Percentiles rank a stretch among this genome's conserved stretches.
These are phyloP conservation scores for Entomortierella chlamydospora DNA, from an alignment of 192 early-diverging fungal species.

Conservation along the genomic window DNA sequence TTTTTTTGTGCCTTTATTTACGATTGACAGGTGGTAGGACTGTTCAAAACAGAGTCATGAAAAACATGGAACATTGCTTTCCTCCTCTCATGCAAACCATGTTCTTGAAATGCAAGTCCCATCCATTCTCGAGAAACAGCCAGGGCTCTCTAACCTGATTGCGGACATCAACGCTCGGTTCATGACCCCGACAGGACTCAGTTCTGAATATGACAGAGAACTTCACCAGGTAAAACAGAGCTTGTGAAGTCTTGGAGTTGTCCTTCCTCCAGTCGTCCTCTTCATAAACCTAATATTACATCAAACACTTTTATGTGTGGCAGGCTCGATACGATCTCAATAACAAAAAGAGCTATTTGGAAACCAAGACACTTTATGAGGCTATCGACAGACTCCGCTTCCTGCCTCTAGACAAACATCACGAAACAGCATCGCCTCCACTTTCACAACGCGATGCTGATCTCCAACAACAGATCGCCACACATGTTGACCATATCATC, in stretches of 20 bases:
- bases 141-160: slow-evolving; percentile 21
- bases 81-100: not conserved
- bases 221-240: slow-evolving; percentile 19
- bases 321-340: slow-evolving; percentile 33
- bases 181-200: slow-evolving; percentile 28
- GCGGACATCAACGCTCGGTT: slow-evolving; percentile 23
- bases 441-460: slow-evolving; percentile 3
- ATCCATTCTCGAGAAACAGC: slow-evolving; percentile 1
- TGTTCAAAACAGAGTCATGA: too few species aligned
- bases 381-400: slow-evolving; percentile 41
- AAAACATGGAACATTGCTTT: too few species aligned
- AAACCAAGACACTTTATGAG: slow-evolving; percentile 27
- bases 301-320: not conserved
- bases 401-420: slow-evolving; percentile 26
- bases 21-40: too few species aligned
- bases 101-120: not conserved
- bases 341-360: slow-evolving; percentile 30
- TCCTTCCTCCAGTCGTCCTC: too few species aligned
- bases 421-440: not conserved
- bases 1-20: too few species aligned
- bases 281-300: not conserved
- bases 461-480: slow-evolving; percentile 24
- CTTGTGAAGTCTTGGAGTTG: too few species aligned
- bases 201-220: slow-evolving; percentile 18
- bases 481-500: slow-evolving; percentile 33